These are phyloP conservation scores for Nicotiana obtusifolia DNA, from an alignment of 257 asterid genomes.

Conservation along the genomic window DNA sequence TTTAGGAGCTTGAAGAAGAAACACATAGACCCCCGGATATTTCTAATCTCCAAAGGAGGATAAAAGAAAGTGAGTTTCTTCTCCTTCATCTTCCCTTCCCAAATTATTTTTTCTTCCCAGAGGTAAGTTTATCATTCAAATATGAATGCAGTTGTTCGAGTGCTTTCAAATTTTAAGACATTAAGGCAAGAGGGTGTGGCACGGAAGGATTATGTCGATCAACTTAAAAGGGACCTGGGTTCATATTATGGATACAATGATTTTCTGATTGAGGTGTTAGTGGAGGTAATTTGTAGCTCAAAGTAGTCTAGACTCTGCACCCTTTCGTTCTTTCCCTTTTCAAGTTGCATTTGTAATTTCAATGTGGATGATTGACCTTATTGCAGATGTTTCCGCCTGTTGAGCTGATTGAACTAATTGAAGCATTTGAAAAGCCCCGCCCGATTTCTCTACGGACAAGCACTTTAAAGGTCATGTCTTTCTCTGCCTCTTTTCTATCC, in stretches of 20 bases:
- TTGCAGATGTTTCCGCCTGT: constrained; percentile 76
- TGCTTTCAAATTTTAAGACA: constrained; percentile 65
- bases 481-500: not conserved
- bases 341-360: constrained; percentile 8
- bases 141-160: constrained; percentile 64
- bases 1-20: constrained; percentile 85
- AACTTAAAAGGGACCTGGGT: constrained; percentile 57
- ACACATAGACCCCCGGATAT: constrained; percentile 75
- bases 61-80: constrained; percentile 66
- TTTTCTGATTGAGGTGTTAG: constrained; percentile 62
- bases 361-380: constrained; percentile 13
- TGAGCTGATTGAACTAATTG: constrained; percentile 92
- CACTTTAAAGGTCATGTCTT: constrained; percentile 62
- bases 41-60: constrained; percentile 65
- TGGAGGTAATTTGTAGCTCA: constrained; percentile 52
- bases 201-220: constrained; percentile 71
- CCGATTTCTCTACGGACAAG: constrained; percentile 82
- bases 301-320: not conserved
- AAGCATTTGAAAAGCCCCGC: constrained; percentile 92
- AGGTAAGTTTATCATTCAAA: constrained; percentile 6
- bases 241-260: constrained; percentile 91
- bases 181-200: constrained; percentile 75
- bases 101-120: not conserved
- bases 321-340: constrained; percentile 1
- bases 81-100: not conserved